Conservation (phyloP, 306 rosid species). For the Quercus cerris region DNA sequence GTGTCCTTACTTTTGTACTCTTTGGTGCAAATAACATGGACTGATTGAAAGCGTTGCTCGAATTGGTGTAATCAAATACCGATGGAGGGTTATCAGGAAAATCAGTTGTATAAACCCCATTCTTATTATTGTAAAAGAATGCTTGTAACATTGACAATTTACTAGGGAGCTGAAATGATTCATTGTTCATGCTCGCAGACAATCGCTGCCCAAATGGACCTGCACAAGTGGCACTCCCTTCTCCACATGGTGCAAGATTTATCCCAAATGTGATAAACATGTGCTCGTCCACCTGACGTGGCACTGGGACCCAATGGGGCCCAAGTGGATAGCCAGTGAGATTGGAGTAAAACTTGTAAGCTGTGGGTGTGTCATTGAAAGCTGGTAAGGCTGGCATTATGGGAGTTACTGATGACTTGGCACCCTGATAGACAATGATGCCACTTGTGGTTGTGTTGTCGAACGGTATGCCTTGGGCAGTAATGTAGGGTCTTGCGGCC, state of each 20-base stretch:
- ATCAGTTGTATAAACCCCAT: constrained; percentile 44
- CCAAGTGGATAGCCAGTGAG: constrained; percentile 27
- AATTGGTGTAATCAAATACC: constrained; percentile 36
- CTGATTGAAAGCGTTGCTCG: neutral
- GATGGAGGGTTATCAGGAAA: constrained; percentile 45
- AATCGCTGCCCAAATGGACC: constrained; percentile 15
- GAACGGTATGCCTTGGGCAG: neutral
- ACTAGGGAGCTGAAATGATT: constrained; percentile 50
- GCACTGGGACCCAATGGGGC: constrained; percentile 55
- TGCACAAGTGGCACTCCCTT: constrained; percentile 19
- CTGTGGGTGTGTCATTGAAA: constrained; percentile 35
- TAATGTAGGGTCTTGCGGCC: constrained; percentile 44
- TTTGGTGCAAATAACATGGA: constrained; percentile 34
- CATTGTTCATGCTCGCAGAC: constrained; percentile 72
- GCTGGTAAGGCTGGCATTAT: constrained; percentile 45
- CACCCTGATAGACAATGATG: constrained; percentile 31
- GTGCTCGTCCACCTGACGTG: constrained; percentile 38
- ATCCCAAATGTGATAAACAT: constrained; percentile 54
- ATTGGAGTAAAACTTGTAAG: constrained; percentile 47
- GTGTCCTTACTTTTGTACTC: constrained; percentile 50
- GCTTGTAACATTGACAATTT: constrained; percentile 50
- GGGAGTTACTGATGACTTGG: constrained; percentile 15
- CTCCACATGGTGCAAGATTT: constrained; percentile 19
- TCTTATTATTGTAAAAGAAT: neutral
- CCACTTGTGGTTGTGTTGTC: constrained; percentile 39